These are phyloP conservation scores for Claviceps quebecensis DNA, from an alignment of 2,329 filamentous ascomycete species.

Conservation along the genomic window DNA sequence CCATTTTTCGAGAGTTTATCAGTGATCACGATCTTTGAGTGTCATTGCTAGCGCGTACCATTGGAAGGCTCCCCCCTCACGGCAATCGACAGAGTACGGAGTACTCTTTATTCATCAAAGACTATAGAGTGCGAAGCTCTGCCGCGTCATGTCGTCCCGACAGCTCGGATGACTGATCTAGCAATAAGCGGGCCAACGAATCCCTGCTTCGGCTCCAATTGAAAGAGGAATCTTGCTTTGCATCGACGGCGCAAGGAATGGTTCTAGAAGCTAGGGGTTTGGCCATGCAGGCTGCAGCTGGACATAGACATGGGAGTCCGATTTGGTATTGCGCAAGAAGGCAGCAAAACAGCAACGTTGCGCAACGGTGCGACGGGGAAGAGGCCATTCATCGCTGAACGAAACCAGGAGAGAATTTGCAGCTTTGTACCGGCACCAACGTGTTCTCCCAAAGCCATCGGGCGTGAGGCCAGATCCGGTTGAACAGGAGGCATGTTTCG, in stretches of 20 bases:
- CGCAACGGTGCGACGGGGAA: neutral
- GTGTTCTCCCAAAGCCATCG: too few species aligned
- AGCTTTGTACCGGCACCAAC: neutral
- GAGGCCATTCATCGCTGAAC: neutral
- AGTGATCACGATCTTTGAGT: neutral
- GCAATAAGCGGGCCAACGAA: slow-evolving; percentile 3
- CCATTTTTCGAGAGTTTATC: neutral
- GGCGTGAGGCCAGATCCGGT: too few species aligned
- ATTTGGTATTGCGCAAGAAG: neutral
- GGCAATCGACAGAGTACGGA: neutral
- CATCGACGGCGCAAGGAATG: neutral
- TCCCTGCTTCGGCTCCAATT: slow-evolving; percentile 3
- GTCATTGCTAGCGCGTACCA: neutral
- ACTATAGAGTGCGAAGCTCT: neutral
- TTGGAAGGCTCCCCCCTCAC: neutral
- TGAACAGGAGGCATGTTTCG: neutral
- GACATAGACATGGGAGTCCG: neutral
- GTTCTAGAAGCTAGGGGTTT: neutral
- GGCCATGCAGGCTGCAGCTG: neutral
- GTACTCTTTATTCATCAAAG: neutral
- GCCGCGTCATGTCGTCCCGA: slow-evolving; percentile 4
- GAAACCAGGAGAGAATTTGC: neutral
- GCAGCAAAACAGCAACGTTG: neutral
- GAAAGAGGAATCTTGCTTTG: neutral
- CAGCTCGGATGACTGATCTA: slow-evolving; percentile 4